Evolutionary conservation across 179 eudicot genomes (phyloP), one percentile per base, ranked within the genome.

Genomic region (Spergularia azorica): DNA sequence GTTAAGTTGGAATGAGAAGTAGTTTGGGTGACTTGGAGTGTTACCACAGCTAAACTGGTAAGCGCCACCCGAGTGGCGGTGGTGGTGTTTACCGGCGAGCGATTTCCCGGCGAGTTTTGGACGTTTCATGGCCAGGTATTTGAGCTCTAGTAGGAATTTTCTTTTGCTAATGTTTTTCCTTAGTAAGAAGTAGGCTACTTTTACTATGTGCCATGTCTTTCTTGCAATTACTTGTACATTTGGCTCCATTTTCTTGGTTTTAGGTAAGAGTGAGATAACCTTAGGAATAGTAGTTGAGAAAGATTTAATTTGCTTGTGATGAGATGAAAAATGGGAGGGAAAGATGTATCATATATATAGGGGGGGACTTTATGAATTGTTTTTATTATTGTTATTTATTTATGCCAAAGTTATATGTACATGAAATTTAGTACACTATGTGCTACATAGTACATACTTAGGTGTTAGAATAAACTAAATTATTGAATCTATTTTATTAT

Each of bases 1-100:
- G 68, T 14, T 72, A 55, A 60, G 51, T 3, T 74, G 74, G 48
- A 71, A 61, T 43, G 74, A 71, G 75, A 80, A 66, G 71, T 62
- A 56, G 68, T 17, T 61, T 9, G 9, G 67, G 73, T 62, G 74
- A 70, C 48, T 67, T 2, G 90, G 90, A 10, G 86, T 85, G 84
- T 81, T 83, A 75, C 82, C 75, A 64, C 90, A 85, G 67, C 88
- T 87, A 77, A 85, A 85, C 82, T 87, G 86, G 74, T 85, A 85
- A 17, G 85, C 88, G 9, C 67, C 66, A 13, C 70, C 20, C 69
- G 55, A 62, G 39, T 78, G 74, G 82, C 71, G 81, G 82, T 70
- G 76, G 71, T 63, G 75, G 81, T 63, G 63, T 43, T 75, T 76
- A 17, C 70, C 59, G n/a, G 65, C 70, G 48, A 70, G 61, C 26